Evolutionary conservation across 176 grass and related monocot species (phyloP).

Genomic region (Oryza brachyantha): DNA sequence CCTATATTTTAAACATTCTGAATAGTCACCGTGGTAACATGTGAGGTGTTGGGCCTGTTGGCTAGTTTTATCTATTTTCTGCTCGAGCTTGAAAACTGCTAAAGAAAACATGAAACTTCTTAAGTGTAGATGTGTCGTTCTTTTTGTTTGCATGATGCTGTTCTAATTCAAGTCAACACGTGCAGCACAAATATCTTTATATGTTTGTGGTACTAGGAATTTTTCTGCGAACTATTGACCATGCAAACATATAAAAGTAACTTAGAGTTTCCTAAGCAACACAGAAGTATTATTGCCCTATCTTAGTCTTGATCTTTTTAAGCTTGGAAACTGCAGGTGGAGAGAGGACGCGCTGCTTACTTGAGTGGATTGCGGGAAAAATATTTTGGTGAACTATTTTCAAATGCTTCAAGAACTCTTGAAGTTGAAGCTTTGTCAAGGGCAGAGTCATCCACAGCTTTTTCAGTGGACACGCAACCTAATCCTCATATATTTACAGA

Average conservation of each 20-base stretch:
- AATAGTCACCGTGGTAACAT: too few species aligned
- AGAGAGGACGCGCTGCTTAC: constrained; percentile 90
- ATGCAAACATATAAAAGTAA: constrained; percentile 16
- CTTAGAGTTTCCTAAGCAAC: constrained; percentile 4
- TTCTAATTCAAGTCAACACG: constrained; percentile 2
- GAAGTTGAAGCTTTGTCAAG: constrained; percentile 41
- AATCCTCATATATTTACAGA: constrained; percentile 28
- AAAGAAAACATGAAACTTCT: background rate
- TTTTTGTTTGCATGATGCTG: background rate
- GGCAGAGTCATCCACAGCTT: constrained; percentile 30
- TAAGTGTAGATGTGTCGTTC: background rate
- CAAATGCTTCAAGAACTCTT: constrained; percentile 79
- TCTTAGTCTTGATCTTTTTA: constrained; percentile 10
- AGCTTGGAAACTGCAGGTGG: constrained; percentile 59
- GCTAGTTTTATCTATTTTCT: too few species aligned
- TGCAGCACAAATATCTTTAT: background rate
- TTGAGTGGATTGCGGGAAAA: constrained; percentile 93
- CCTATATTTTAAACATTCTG: too few species aligned
- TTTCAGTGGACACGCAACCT: constrained; percentile 26
- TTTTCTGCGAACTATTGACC: background rate
- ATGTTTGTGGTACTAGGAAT: background rate
- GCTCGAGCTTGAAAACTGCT: background rate
- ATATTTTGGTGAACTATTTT: constrained; percentile 89
- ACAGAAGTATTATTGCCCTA: constrained; percentile 1
- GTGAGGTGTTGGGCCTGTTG: too few species aligned